These are phyloP conservation scores for Polyplosphaeria fusca DNA, from an alignment of 495 filamentous ascomycete species.

Conservation along the genomic window DNA sequence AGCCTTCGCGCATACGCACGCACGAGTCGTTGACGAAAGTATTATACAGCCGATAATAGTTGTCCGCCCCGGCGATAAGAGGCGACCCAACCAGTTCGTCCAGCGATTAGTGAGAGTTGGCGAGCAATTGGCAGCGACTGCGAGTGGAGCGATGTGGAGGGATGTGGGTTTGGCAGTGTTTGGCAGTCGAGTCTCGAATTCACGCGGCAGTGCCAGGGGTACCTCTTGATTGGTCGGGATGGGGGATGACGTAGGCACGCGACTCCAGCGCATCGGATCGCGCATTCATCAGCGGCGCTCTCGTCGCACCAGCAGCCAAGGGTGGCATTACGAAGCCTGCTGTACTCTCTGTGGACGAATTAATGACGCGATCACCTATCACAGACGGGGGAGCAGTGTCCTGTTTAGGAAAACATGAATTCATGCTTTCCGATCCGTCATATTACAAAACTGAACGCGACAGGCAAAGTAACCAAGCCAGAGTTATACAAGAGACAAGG, in stretches of 20 bases:
- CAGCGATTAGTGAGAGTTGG: too few species aligned
- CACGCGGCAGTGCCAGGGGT: background rate
- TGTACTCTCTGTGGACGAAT: background rate
- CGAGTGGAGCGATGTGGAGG: background rate
- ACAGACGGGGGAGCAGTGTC: background rate
- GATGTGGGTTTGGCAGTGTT: background rate
- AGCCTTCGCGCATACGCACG: too few species aligned
- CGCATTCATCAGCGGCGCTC: background rate
- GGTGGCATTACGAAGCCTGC: background rate
- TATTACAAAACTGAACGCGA: background rate
- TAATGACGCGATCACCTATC: background rate
- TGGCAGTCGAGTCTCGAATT: background rate
- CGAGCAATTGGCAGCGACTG: background rate
- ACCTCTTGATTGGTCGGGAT: background rate
- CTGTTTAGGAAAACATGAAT: conserved; percentile 26
- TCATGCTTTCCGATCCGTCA: conserved; percentile 9
- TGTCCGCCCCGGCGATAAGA: too few species aligned
- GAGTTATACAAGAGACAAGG: conserved; percentile 12
- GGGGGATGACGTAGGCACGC: background rate
- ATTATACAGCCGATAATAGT: too few species aligned
- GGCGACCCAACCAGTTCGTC: too few species aligned
- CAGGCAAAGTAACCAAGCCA: conserved; percentile 21
- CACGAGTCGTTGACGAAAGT: too few species aligned
- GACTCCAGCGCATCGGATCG: background rate
- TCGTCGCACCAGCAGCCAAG: background rate